These are phyloP conservation scores for Hypoxylon sp. DNA, from an alignment of 2,329 filamentous ascomycete genomes.

Conservation along the genomic window DNA sequence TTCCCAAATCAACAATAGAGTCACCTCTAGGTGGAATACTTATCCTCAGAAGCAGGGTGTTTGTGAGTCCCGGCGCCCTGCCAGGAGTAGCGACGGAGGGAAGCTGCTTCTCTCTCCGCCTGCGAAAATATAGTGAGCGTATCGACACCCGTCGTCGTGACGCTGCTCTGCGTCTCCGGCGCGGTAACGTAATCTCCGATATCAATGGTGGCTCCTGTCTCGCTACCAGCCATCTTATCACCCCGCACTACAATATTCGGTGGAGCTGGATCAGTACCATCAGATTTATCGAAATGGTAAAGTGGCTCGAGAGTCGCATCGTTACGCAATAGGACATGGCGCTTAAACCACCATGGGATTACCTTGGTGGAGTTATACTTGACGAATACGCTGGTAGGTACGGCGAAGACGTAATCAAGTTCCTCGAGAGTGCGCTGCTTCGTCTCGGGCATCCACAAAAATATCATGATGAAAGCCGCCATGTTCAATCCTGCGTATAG, in stretches of 20 bases:
- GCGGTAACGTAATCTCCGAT: constrained; percentile 12
- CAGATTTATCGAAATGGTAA: constrained; percentile 32
- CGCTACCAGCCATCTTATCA: constrained; percentile 12
- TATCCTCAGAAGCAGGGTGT: constrained; percentile 26
- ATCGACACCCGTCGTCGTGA: constrained; percentile 29
- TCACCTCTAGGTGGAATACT: constrained; percentile 20
- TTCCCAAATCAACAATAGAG: neutral
- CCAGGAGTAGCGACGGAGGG: constrained; percentile 35
- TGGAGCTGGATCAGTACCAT: neutral
- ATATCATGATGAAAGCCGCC: constrained; percentile 60
- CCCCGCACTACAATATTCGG: constrained; percentile 11
- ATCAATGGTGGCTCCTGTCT: constrained; percentile 28
- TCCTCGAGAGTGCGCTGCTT: constrained; percentile 51
- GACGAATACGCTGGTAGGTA: constrained; percentile 40
- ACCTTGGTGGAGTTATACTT: constrained; percentile 41
- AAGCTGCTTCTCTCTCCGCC: constrained; percentile 30
- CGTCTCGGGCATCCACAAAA: constrained; percentile 59
- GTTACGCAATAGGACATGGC: constrained; percentile 29
- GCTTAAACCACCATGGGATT: constrained; percentile 43
- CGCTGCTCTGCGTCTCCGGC: constrained; percentile 12
- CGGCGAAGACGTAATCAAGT: constrained; percentile 44
- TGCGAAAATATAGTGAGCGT: constrained; percentile 21
- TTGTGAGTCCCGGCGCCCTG: constrained; percentile 22
- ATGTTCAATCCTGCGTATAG: constrained; percentile 65
- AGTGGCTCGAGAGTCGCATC: constrained; percentile 33